Evolutionary conservation across 805 yeast species (phyloP).

Genomic region (Scheffersomyces coipomensis): DNA sequence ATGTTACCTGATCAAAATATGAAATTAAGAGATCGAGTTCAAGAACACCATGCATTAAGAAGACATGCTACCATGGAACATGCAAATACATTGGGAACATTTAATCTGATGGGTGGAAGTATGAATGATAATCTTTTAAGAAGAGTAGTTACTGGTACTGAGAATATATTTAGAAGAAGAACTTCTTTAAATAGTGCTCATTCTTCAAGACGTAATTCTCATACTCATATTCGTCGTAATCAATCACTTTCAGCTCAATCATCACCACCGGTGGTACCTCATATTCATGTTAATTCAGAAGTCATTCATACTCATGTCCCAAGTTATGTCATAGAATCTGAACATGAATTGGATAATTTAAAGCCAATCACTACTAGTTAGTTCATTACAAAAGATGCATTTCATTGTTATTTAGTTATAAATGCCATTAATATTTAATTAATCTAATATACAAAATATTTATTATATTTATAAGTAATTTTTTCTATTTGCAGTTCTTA

Average conservation of each 20-base stretch:
- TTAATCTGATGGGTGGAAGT: conserved; percentile 2
- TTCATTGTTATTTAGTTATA: no score
- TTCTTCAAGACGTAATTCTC: no score
- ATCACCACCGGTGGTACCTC: no score
- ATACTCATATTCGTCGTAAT: no score
- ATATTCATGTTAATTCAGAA: no score
- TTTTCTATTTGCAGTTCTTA: conserved; percentile 93
- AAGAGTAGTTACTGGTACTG: conserved; percentile 9
- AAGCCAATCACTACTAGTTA: no score
- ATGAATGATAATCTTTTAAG: conserved; percentile 9
- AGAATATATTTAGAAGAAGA: not conserved
- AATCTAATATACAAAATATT: not conserved
- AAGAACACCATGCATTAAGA: conserved; percentile 48
- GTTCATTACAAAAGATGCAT: no score
- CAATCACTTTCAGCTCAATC: no score
- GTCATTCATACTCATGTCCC: no score
- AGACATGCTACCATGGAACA: conserved; percentile 28
- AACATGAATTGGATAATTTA: no score
- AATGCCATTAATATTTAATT: no score
- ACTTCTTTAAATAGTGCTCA: not conserved
- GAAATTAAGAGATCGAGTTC: conserved; percentile 58
- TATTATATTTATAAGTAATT: conserved; percentile 56
- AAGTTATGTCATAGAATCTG: no score
- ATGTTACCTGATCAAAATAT: conserved; percentile 73
- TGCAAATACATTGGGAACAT: conserved; percentile 10